A percentile compares a stretch with the other conserved stretches of the same genome.
phyloP scores from a whole-genome alignment of 2,329 filamentous ascomycete genomes.

The Botrytis fragariae region DNA sequence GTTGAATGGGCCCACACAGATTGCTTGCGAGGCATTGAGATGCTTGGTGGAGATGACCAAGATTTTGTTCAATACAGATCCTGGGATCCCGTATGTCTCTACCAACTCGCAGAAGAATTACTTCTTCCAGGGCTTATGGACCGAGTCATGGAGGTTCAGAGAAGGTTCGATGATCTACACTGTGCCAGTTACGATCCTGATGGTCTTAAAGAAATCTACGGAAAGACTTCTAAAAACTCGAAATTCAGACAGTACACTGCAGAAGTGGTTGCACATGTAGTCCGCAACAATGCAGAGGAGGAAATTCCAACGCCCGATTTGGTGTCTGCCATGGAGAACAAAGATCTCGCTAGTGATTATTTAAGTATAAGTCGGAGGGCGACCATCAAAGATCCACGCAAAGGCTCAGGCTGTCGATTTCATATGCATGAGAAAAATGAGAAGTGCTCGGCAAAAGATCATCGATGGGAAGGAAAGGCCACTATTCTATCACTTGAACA shows the following conservation, averaged over 20 bases:
- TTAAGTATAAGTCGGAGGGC: rapidly evolving
- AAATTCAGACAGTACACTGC: background rate
- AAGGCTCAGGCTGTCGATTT: background rate
- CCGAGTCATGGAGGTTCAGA: no score
- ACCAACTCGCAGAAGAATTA: no score
- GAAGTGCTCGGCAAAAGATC: background rate
- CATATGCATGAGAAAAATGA: background rate
- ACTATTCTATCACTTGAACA: background rate
- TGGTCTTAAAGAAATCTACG: background rate
- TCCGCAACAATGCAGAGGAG: background rate
- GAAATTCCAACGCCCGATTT: background rate
- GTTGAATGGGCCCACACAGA: no score
- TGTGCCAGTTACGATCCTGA: no score
- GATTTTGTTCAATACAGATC: no score
- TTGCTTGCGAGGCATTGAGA: no score
- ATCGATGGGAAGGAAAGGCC: background rate
- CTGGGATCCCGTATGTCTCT: no score
- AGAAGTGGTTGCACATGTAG: background rate
- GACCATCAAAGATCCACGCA: background rate
- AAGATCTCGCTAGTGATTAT: background rate
- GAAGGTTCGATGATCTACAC: no score
- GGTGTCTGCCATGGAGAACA: background rate
- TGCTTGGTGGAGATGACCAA: no score
- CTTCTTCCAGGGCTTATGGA: no score
- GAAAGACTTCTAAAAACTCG: background rate